Evolutionary conservation across 2,329 filamentous ascomycete genomes (phyloP).

Genomic region (Alternaria sp.): DNA sequence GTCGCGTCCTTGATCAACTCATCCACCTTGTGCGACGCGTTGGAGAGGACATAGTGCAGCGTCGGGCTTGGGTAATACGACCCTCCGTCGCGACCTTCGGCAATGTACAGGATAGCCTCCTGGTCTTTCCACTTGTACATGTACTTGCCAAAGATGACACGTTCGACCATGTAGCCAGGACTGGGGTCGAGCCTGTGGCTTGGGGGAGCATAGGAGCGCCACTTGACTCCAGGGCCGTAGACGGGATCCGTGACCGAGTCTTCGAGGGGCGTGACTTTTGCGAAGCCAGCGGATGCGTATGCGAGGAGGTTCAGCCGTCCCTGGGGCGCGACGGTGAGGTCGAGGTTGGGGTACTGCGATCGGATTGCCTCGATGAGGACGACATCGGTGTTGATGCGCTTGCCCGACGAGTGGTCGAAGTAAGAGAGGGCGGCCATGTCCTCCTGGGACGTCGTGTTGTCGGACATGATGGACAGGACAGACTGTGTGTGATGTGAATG

Average conservation of each 20-base stretch:
- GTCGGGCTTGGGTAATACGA: conserved; percentile 39
- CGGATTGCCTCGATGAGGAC: conserved; percentile 55
- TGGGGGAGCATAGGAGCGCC: conserved; percentile 49
- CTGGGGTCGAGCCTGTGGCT: conserved; percentile 46
- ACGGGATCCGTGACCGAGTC: conserved; percentile 48
- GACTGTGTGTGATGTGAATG: conserved; percentile 22
- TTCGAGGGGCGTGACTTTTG: conserved; percentile 50
- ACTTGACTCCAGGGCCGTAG: conserved; percentile 43
- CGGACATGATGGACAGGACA: conserved; percentile 21
- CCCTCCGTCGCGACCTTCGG: conserved; percentile 50
- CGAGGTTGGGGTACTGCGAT: conserved; percentile 54
- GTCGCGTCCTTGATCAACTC: conserved; percentile 63
- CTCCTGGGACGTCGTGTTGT: conserved; percentile 24
- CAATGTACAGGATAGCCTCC: conserved; percentile 53
- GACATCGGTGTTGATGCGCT: conserved; percentile 53
- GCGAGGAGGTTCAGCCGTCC: conserved; percentile 47
- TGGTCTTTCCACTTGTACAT: conserved; percentile 54
- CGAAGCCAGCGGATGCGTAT: conserved; percentile 53
- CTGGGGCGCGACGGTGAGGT: conserved; percentile 50
- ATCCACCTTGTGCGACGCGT: conserved; percentile 49
- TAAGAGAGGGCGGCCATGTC: conserved; percentile 50
- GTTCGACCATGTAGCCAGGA: conserved; percentile 47
- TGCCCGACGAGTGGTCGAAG: conserved; percentile 53
- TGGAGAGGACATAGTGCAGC: conserved; percentile 55
- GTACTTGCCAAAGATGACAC: conserved; percentile 54